These are phyloP conservation scores for Phytophthora pseudosyringae DNA, from an alignment of 352 stramenopile genomes.

Conservation along the genomic window DNA sequence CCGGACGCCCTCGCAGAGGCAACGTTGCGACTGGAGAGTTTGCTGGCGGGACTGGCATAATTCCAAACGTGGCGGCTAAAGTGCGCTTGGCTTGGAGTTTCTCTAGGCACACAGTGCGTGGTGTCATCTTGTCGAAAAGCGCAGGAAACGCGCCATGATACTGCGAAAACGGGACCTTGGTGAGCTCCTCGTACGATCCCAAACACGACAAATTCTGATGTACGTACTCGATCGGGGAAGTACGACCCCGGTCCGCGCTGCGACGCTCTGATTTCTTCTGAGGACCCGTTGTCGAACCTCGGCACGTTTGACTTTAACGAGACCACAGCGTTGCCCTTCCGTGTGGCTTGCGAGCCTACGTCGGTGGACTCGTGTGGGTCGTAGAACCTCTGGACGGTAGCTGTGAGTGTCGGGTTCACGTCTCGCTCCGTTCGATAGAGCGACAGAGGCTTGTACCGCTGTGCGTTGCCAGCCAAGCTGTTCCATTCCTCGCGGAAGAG, in stretches of 20 bases:
- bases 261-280: conserved; percentile 11
- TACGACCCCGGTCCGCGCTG: conserved; percentile 50
- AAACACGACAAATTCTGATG: not conserved
- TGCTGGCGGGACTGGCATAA: conserved; percentile 19
- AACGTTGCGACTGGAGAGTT: not conserved
- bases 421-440: conserved; percentile 54
- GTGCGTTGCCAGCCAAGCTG: conserved; percentile 38
- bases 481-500: conserved; percentile 58
- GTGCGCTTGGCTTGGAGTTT: conserved; percentile 34
- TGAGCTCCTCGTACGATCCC: not conserved
- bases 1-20: not conserved
- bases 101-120: conserved; percentile 22
- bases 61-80: conserved; percentile 38
- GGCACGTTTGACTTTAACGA: conserved; percentile 55
- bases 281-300: conserved; percentile 36
- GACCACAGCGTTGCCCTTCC: conserved; percentile 46
- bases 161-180: conserved; percentile 21
- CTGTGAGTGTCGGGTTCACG: conserved; percentile 51
- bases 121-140: conserved; percentile 48
- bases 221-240: conserved; percentile 51
- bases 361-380: conserved; percentile 43
- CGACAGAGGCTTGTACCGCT: conserved; percentile 20
- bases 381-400: conserved; percentile 58
- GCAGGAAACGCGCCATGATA: conserved; percentile 56
- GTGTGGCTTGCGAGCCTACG: conserved; percentile 32